Base-by-base conservation (phyloP, 2,329 filamentous ascomycete genomes). In the Cryphonectria carpinicola region DNA sequence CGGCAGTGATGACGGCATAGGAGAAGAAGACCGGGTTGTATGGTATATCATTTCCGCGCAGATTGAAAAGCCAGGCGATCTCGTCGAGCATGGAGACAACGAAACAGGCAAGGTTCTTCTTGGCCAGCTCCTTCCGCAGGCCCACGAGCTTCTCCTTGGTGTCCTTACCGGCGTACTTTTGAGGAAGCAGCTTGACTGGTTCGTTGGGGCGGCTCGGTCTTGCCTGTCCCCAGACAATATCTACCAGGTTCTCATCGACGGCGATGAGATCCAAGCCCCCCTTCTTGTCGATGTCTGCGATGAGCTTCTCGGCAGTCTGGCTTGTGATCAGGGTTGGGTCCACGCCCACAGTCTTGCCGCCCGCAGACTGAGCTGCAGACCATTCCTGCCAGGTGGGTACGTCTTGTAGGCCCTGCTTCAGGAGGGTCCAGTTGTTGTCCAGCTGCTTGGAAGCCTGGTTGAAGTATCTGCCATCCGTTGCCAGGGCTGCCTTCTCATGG, bases 1-100 rank as follows among this genome's bases (percentile, higher is more conserved):
- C 90, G 1, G 90, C 89, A 2, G 96, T 98, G 73, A 99, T 84
- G 58, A 96, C 88, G 61, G 95, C 95, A 77, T 98, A 99, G 22
- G 95, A 96, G 82, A 98, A 98, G 85, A 99, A 98, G 65, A 99
- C 96, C 0, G 96, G 96, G 79, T 99, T 99, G 84, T 96, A 99
- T 0, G 94, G 93, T 74, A 99, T 98, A 79, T 98, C 96, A 80
- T 88, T 96, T 76, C 96, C 96, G 75, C 96, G 90, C 65, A 99
- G 84, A 81, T 99, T 99, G 84, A 98, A 98, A n/a, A 99, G 86
- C 96, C 96, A 99, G 14, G 96, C 96, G 76, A 98, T 90, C 81
- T 99, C 96, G 77, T 99, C 96, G 60, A 99, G 88, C 90, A 97
- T 95, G 7, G 95, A 98, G 62, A 98, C 89, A 65, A 98, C 90